phyloP scores from a whole-genome alignment of 768 basidiomycete species.

The Galerina sulciceps region DNA sequence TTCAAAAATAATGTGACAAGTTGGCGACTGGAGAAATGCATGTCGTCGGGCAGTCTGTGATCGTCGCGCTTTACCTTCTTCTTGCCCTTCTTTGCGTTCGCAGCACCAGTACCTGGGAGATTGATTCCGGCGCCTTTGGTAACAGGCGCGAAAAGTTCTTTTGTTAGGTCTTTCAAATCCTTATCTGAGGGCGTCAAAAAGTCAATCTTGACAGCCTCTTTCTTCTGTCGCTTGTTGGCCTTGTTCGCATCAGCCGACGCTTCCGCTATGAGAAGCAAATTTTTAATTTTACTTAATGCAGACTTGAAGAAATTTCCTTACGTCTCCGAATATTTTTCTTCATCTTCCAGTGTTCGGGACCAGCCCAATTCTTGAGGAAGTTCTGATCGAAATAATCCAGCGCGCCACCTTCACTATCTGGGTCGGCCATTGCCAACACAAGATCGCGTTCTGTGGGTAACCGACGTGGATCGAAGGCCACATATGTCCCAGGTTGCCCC shows the following conservation, averaged over 20 bases:
- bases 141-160: conserved; percentile 80
- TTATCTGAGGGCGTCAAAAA: conserved; percentile 67
- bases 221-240: conserved; percentile 65
- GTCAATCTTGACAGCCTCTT: conserved; percentile 84
- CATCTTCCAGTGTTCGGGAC: conserved; percentile 98
- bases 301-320: conserved; percentile 37
- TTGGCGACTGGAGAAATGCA: conserved; percentile 93
- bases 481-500: conserved; percentile 51
- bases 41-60: conserved; percentile 90
- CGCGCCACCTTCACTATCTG: conserved; percentile 54
- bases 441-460: conserved; percentile 78
- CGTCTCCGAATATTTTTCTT: conserved; percentile 79
- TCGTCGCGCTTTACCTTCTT: conserved; percentile 74
- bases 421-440: conserved; percentile 83
- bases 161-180: conserved; percentile 60
- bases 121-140: conserved; percentile 74
- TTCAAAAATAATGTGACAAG: conserved; percentile 94
- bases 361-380: conserved; percentile 95
- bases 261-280: conserved; percentile 18
- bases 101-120: conserved; percentile 57
- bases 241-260: conserved; percentile 46
- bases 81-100: conserved; percentile 40
- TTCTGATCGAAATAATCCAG: conserved; percentile 92
- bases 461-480: conserved; percentile 87
- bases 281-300: conserved; percentile 1